phyloP scores from a whole-genome alignment of 148 eudicot genomes.

The Rhododendron ferrugineum region DNA sequence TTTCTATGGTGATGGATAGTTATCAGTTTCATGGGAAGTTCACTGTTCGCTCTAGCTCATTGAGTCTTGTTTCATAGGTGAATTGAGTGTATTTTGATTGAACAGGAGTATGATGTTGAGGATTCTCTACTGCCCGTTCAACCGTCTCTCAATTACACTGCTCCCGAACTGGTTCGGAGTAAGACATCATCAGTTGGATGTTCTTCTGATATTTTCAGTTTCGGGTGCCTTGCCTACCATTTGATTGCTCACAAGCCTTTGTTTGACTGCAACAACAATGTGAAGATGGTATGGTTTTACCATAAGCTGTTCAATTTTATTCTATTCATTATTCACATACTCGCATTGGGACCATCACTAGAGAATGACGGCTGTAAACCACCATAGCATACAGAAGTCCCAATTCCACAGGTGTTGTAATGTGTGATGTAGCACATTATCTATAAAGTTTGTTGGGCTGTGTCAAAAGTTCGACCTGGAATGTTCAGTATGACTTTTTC shows the following conservation, averaged over 20 bases:
- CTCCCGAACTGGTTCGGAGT: conserved; percentile 89
- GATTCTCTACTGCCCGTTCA: conserved; percentile 94
- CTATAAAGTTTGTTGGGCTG: background rate
- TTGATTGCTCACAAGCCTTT: conserved; percentile 84
- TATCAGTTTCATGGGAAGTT: conserved; percentile 7
- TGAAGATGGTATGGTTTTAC: conserved; percentile 69
- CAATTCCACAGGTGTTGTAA: background rate
- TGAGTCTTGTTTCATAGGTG: background rate
- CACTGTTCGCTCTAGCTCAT: background rate
- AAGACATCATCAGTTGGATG: conserved; percentile 64
- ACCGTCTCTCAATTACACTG: conserved; percentile 93
- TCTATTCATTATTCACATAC: background rate
- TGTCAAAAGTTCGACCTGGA: background rate
- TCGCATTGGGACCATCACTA: background rate
- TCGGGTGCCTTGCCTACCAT: conserved; percentile 90
- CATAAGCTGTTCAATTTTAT: background rate
- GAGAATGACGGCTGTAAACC: background rate
- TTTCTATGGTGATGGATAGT: background rate
- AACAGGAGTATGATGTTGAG: conserved; percentile 93
- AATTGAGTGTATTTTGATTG: conserved; percentile 3
- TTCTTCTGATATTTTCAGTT: conserved; percentile 90
- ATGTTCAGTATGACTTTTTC: background rate
- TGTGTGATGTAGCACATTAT: background rate
- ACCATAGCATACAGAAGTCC: background rate
- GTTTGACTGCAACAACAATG: conserved; percentile 98